phyloP scores from a whole-genome alignment of 2,329 filamentous ascomycete species.

The Metarhizium anisopliae region DNA sequence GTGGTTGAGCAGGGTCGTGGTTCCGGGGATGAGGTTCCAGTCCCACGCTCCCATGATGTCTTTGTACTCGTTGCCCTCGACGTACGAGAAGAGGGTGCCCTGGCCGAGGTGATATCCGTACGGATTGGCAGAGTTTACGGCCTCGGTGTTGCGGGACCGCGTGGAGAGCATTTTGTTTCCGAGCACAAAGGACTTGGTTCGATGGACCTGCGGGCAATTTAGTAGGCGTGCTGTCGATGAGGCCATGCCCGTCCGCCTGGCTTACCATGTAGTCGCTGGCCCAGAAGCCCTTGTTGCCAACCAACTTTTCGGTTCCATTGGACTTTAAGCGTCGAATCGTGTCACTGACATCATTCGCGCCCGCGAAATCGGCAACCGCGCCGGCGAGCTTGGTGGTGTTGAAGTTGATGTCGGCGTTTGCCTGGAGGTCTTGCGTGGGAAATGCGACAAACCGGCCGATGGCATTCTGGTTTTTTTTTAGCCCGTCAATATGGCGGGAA shows the following conservation, averaged over 20 bases:
- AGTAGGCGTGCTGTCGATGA: background rate
- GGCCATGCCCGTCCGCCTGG: background rate
- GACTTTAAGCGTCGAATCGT: slow-evolving; percentile 10
- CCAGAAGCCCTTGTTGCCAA: slow-evolving; percentile 16
- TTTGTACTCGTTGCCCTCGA: slow-evolving; percentile 15
- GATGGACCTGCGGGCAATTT: slow-evolving; percentile 7
- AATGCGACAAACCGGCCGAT: slow-evolving; percentile 15
- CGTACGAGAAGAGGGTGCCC: slow-evolving; percentile 14
- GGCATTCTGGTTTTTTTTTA: slow-evolving; percentile 8
- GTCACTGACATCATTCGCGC: slow-evolving; percentile 8
- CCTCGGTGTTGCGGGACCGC: slow-evolving; percentile 12
- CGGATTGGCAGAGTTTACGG: slow-evolving; percentile 14
- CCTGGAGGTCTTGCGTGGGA: slow-evolving; percentile 13
- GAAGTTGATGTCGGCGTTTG: slow-evolving; percentile 16
- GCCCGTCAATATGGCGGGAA: no score
- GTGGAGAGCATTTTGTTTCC: slow-evolving; percentile 14
- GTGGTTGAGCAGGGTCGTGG: slow-evolving; percentile 11
- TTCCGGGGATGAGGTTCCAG: slow-evolving; percentile 16
- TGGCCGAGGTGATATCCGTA: slow-evolving; percentile 15
- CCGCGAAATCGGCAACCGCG: slow-evolving; percentile 12
- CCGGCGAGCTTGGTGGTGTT: slow-evolving; percentile 12
- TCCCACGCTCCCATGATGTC: slow-evolving; percentile 16
- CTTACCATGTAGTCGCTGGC: slow-evolving; percentile 15
- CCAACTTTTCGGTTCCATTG: slow-evolving; percentile 13
- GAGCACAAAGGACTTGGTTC: slow-evolving; percentile 8